Evolutionary conservation across 352 stramenopile species (phyloP), one percentile per base, ranked within the genome.

Genomic region (Phytophthora aleatoria): DNA sequence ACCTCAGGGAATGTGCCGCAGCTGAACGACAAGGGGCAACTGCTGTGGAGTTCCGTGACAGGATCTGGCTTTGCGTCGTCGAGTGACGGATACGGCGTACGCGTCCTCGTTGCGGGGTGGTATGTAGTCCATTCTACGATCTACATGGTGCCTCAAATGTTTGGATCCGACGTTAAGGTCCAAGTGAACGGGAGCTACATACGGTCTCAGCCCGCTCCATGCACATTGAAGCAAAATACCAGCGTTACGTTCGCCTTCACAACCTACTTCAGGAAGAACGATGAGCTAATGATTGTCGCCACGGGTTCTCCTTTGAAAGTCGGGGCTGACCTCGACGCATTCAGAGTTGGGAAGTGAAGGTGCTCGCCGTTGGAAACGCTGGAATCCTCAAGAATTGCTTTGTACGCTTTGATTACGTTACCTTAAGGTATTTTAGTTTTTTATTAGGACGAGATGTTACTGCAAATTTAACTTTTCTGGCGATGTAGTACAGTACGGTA

Each of bases 241-340:
- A 60, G 28, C 39, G 30, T 60, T 15, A 49, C 28, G 41, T 51
- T 60, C 35, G 27, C 41, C 10, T 36, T 49, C 9, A 51, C 30
- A 12, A 31, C 24, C 16, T 44, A 44, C 16, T 44, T 60, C 27
- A 60, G 33, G 26, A 50, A 51, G 24, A 35, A 24, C 26, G 39
- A 60, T 30, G 52, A 60, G 50, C 8, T 60, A 20, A 44, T 20
- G 52, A 28, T 60, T 39, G 15, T 60, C 30, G 42, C 28, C 31
- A 35, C 52, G 20, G 30, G n/a, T 1, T 51, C n/a, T 44, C 52
- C 52, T 3, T 43, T 43, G 2, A 43, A 44, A 11, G 33, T 44
- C 33, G 30, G 49, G 1, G 49, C 31, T 44, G n/a, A 55, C 16
- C 30, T 55, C 16, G 30, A 55, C 33, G 49, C 49, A 20, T 43